A percentile compares a stretch with the other conserved stretches of the same genome.
These are phyloP conservation scores for Bertia moriformis DNA, from an alignment of 2,329 filamentous ascomycete genomes.

Conservation along the genomic window DNA sequence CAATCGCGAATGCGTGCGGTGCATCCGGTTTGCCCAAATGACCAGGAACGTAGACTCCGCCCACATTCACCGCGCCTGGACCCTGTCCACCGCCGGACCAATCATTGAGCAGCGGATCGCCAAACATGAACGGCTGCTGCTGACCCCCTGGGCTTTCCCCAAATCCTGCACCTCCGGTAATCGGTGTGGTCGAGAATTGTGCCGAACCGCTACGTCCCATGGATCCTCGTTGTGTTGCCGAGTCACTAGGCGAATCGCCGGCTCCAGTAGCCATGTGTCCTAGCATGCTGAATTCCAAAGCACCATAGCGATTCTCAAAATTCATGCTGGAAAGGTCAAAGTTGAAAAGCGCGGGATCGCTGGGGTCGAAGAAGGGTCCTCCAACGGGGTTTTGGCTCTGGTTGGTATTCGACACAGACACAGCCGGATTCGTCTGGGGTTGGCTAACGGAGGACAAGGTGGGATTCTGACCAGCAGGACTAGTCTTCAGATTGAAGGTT, in stretches of 20 bases:
- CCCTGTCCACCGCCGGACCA: neutral
- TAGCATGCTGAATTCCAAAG: conserved; percentile 88
- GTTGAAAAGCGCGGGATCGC: conserved; percentile 84
- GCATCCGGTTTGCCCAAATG: no score
- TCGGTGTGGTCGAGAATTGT: neutral
- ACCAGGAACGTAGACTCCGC: conserved; percentile 1
- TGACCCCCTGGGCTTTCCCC: neutral
- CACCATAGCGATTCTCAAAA: conserved; percentile 92
- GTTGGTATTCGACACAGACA: neutral
- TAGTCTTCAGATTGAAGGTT: conserved; percentile 44
- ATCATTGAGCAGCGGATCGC: conserved; percentile 1
- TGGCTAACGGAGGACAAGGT: conserved; percentile 10
- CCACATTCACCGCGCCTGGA: neutral
- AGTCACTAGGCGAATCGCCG: conserved; percentile 53
- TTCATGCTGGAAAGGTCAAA: conserved; percentile 89
- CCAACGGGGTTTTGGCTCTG: conserved; percentile 16
- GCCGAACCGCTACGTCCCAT: conserved; percentile 21
- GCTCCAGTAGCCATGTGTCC: conserved; percentile 90
- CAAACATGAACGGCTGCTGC: conserved; percentile 1
- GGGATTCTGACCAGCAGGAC: conserved; percentile 14
- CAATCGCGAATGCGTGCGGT: neutral
- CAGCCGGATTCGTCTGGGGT: neutral
- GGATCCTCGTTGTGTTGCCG: conserved; percentile 19
- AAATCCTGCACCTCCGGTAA: neutral
- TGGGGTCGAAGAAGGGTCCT: conserved; percentile 65